Evolutionary conservation across 257 asterid genomes (phyloP).

Genomic region (Ajuga chamaepitys): DNA sequence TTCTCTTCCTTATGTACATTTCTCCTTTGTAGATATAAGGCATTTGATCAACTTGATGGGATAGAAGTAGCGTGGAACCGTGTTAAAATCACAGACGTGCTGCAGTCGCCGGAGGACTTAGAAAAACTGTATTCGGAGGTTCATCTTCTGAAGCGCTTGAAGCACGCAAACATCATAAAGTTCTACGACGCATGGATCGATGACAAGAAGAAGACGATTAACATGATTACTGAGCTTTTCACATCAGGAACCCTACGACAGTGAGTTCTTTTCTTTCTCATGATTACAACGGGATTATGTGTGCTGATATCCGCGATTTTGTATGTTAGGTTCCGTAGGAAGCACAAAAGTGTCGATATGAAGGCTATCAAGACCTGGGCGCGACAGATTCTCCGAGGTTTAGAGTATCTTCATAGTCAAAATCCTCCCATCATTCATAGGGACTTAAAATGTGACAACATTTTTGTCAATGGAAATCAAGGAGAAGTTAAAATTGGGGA

Average conservation of each 20-base stretch:
- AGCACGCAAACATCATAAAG: conserved; percentile 54
- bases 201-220: conserved; percentile 65
- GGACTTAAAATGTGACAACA: conserved; percentile 83
- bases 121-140: conserved; percentile 74
- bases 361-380: conserved; percentile 79
- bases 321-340: conserved; percentile 44
- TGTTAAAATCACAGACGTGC: conserved; percentile 48
- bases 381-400: conserved; percentile 66
- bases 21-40: conserved; percentile 47
- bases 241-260: conserved; percentile 83
- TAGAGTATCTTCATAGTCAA: conserved; percentile 72
- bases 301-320: not conserved
- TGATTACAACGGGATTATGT: not conserved
- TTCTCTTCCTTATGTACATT: not conserved
- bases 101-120: conserved; percentile 60
- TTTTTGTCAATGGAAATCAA: conserved; percentile 72
- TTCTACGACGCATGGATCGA: conserved; percentile 62
- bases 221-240: conserved; percentile 90
- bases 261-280: conserved; percentile 34
- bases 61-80: conserved; percentile 90
- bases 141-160: conserved; percentile 58
- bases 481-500: conserved; percentile 84
- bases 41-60: conserved; percentile 70
- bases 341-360: conserved; percentile 61
- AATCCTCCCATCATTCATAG: conserved; percentile 72